phyloP scores from a whole-genome alignment of 805 yeast species.

The Saturnispora quitensis region DNA sequence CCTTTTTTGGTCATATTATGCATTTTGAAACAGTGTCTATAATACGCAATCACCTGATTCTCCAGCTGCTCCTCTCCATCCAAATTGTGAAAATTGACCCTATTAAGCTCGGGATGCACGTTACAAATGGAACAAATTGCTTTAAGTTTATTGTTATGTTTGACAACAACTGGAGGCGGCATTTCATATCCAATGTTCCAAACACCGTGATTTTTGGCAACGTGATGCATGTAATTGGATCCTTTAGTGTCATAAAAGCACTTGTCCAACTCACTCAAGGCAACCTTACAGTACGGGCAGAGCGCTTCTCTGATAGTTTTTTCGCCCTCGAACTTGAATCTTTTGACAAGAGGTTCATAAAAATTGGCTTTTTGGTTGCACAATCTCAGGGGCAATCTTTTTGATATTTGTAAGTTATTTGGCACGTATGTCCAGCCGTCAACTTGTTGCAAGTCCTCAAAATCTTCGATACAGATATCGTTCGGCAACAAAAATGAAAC shows the following conservation, averaged over 20 bases:
- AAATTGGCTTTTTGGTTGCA: conserved; percentile 6
- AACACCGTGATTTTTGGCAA: conserved; percentile 26
- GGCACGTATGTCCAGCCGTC: neutral
- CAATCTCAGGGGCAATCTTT: conserved; percentile 8
- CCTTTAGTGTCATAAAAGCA: conserved; percentile 20
- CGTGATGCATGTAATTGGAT: conserved; percentile 25
- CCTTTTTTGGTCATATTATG: neutral
- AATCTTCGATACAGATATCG: neutral
- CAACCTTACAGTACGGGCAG: conserved; percentile 24
- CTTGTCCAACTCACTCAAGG: neutral
- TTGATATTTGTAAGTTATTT: neutral
- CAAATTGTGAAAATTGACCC: neutral
- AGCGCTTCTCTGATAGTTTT: conserved; percentile 20
- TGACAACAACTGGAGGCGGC: conserved; percentile 19
- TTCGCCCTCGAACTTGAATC: conserved; percentile 11
- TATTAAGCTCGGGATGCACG: neutral
- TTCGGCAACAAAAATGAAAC: neutral
- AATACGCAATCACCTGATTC: neutral
- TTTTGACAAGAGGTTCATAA: conserved; percentile 16
- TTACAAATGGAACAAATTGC: neutral
- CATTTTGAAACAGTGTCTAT: neutral
- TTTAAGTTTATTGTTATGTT: neutral
- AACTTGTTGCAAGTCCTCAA: neutral
- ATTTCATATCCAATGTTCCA: conserved; percentile 23
- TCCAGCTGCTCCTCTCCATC: neutral